Base-by-base conservation (phyloP, 2,329 filamentous ascomycete genomes). In the Bipolaris gigantea region DNA sequence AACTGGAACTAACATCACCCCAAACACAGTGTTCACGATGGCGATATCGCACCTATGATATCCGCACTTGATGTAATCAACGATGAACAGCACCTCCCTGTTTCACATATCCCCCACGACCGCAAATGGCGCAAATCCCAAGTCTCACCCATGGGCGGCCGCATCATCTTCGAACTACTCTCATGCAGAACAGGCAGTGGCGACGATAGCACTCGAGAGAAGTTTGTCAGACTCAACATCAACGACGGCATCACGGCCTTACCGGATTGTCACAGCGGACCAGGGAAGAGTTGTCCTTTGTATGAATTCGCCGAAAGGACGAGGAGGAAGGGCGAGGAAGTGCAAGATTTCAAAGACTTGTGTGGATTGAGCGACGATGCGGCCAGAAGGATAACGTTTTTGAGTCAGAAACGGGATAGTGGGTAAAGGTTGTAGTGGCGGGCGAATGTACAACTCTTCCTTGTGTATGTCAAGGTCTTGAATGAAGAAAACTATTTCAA, bases 71-170 rank as follows among this genome's bases (percentile, higher is more conserved):
- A 81, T 48, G 70, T 85, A 10, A 77, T 83, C 49, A 72, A 68
- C 3, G 73, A 78, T 40, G 55, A 72, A 10, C 65, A 75, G 35
- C 73, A 75, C 36, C 74, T 85, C 3, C 81, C 83, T 0, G 72
- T 72, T 1, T 76, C 77, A 2, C 77, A 79, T 54, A 73, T 80
- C 18, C 69, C 70, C 13, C 59, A 69, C 41, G 66, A 76, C 19
- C 77, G 82, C 34, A 74, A 71, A 19, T 86, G 82, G 82, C 78
- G 76, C 47, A 84, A 80, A 19, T 83, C 81, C 4, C 78, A 82
- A 49, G 73, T 84, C 5, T 76, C 80, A 33, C 82, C 83, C 4
- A 85, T 85, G 83, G 81, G 81, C 13, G 83, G 79, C 6, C 75
- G 82, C 19, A 70, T 84, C 38, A 77, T 82, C 38, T 74, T 85